phyloP scores from a whole-genome alignment of 2,329 filamentous ascomycete species.

The Penicillium occitanis region DNA sequence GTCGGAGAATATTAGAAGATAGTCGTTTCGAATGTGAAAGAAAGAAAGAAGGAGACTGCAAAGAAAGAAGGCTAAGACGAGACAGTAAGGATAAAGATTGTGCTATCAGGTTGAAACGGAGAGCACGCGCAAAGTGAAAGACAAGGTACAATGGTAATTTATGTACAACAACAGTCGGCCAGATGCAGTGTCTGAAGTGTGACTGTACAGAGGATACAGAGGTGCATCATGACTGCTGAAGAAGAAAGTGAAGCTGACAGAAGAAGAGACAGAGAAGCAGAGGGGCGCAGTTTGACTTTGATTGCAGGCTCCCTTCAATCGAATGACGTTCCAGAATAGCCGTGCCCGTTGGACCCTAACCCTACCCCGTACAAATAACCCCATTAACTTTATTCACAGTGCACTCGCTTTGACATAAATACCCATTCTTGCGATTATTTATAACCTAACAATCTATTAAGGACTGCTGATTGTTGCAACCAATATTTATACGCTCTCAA shows the following conservation, averaged over 20 bases:
- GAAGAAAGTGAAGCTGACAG: not conserved
- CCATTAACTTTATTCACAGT: not conserved
- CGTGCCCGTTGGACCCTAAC: not conserved
- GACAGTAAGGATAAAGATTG: not conserved
- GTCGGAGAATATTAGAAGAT: not conserved
- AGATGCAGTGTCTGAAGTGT: not conserved
- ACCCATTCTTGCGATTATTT: not conserved
- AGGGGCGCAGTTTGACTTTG: conserved; percentile 3
- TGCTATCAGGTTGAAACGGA: not conserved
- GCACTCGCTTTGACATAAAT: not conserved
- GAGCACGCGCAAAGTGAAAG: not conserved
- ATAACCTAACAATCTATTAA: not conserved
- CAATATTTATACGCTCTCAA: not conserved
- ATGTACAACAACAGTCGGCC: not conserved
- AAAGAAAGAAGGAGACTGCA: not conserved
- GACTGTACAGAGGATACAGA: not conserved
- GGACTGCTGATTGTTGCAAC: not conserved
- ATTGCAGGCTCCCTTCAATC: not conserved
- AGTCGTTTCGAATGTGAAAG: not conserved
- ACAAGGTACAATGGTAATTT: not conserved
- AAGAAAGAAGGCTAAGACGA: not conserved
- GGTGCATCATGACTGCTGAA: not conserved
- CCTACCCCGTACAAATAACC: not conserved
- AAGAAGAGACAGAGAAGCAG: not conserved
- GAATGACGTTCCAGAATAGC: conserved; percentile 18